Percentiles rank a stretch among this genome's conserved stretches.
These are phyloP conservation scores for Schizochytrium sp. DNA, from an alignment of 108 stramenopile genomes.

Conservation along the genomic window DNA sequence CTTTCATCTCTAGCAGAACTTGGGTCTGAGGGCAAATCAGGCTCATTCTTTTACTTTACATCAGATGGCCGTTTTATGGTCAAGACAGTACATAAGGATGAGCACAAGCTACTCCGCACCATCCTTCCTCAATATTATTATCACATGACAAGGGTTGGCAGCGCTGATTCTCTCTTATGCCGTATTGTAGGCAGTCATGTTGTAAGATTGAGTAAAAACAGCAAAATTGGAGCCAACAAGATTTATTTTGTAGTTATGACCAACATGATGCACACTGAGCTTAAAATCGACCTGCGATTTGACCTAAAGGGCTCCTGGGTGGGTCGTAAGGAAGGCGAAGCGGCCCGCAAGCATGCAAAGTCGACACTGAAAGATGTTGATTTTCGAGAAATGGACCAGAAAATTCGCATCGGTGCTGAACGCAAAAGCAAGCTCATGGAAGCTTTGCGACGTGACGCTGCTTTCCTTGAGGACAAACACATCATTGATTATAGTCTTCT, in stretches of 20 bases:
- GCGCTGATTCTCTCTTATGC: slow-evolving; percentile 33
- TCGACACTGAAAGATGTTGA: slow-evolving; percentile 89
- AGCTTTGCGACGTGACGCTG: slow-evolving; percentile 82
- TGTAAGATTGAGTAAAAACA: slow-evolving; percentile 62
- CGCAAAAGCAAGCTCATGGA: slow-evolving; percentile 76
- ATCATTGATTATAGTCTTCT: slow-evolving; percentile 95
- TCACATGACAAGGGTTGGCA: slow-evolving; percentile 84
- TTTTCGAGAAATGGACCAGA: slow-evolving; percentile 69
- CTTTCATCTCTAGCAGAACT: slow-evolving; percentile 54
- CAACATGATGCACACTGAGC: slow-evolving; percentile 87
- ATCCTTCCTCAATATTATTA: slow-evolving; percentile 96
- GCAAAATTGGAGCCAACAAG: slow-evolving; percentile 79
- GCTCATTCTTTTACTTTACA: slow-evolving; percentile 97
- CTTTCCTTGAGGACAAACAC: slow-evolving; percentile 83
- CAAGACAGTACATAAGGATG: slow-evolving; percentile 95
- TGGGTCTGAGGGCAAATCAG: slow-evolving; percentile 79
- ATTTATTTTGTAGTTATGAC: slow-evolving; percentile 96
- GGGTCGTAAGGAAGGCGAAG: slow-evolving; percentile 77
- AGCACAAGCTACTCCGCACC: slow-evolving; percentile 89
- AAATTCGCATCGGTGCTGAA: slow-evolving; percentile 76
- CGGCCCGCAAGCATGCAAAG: slow-evolving; percentile 69
- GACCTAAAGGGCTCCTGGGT: slow-evolving; percentile 90
- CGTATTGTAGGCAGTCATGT: slow-evolving; percentile 49
- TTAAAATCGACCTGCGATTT: slow-evolving; percentile 81
- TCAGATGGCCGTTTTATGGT: slow-evolving; percentile 95